phyloP scores from a whole-genome alignment of 345 rosid species.

The Populus simonii region DNA sequence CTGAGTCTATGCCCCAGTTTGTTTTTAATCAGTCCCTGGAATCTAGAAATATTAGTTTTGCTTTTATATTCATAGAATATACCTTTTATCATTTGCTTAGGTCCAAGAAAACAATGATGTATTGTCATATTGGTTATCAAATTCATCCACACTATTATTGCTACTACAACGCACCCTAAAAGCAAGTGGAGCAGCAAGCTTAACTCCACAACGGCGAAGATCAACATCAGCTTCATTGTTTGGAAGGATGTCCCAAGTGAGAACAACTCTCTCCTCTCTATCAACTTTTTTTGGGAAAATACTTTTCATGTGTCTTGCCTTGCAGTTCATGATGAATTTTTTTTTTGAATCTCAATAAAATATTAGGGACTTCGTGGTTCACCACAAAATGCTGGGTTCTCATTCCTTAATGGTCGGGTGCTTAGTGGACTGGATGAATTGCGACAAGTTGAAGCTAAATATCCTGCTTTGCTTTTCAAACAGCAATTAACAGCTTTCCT shows the following conservation, averaged over 20 bases:
- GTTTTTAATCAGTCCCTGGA: no score
- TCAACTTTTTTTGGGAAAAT: not conserved
- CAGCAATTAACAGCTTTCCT: conserved; percentile 95
- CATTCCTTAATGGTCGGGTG: conserved; percentile 63
- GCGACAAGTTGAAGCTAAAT: conserved; percentile 90
- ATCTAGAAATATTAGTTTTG: no score
- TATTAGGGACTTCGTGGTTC: conserved; percentile 59
- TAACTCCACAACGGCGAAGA: conserved; percentile 34
- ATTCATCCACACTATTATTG: conserved; percentile 24
- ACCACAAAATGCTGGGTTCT: conserved; percentile 37
- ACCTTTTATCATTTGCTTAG: not conserved
- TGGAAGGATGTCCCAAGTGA: conserved; percentile 27
- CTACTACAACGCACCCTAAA: conserved; percentile 35
- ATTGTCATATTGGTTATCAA: conserved; percentile 32
- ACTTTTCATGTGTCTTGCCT: not conserved
- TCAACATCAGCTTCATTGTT: conserved; percentile 23
- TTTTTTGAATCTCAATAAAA: conserved; percentile 11
- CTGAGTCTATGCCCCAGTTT: no score
- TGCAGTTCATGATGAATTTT: no score
- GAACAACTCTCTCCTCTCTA: not conserved
- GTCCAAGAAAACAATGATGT: conserved; percentile 30
- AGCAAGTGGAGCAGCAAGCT: conserved; percentile 31
- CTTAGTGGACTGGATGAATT: conserved; percentile 67
- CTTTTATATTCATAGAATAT: no score
- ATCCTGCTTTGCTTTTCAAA: conserved; percentile 89